Evolutionary conservation across 2,329 filamentous ascomycete genomes (phyloP), one percentile per base, ranked within the genome.

Genomic region (Metarhizium anisopliae): DNA sequence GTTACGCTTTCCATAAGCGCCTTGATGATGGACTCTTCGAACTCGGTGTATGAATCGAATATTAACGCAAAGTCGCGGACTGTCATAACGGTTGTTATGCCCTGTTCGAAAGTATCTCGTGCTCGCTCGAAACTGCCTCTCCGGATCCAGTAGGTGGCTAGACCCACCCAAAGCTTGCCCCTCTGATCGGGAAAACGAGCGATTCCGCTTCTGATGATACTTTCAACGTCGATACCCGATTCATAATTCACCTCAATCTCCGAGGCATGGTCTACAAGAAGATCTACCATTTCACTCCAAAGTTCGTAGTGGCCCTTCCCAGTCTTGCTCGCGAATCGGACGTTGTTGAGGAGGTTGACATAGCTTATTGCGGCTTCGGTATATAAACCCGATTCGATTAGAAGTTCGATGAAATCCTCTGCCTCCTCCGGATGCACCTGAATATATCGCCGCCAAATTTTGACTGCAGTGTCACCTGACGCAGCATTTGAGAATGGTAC

Each of bases 71-170:
- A 99, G 72, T 99, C 94, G 55, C 94, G 86, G 49, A 99, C 92
- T 2, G 94, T 99, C 93, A 97, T 97, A 60, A 96, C 95, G 1
- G 93, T 97, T 11, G 90, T 96, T 61, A 97, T 90, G 49, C 90
- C 95, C 71, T 97, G 92, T 72, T 99, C 94, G 62, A 96, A 97
- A 3, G 95, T 80, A 69, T 99, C 94, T 61, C 95, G 80, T 14
- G 94, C 92, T 59, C 87, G 86, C 73, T 97, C 95, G 66, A 96
- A 97, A 66, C 88, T 91, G 49, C 92, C 92, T 68, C 86, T 85
- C 57, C 90, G 90, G 68, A 95, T 95, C 90, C 93, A 97, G 72
- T 97, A 99, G 3, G 93, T 94, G 47, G 94, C 94, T 53, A 99
- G 74, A 10, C 93, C 93, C 52, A 90, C 90, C 93, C 94, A 99